Conservation (phyloP, 306 rosid genomes). For the Prinsepia uniflora region DNA sequence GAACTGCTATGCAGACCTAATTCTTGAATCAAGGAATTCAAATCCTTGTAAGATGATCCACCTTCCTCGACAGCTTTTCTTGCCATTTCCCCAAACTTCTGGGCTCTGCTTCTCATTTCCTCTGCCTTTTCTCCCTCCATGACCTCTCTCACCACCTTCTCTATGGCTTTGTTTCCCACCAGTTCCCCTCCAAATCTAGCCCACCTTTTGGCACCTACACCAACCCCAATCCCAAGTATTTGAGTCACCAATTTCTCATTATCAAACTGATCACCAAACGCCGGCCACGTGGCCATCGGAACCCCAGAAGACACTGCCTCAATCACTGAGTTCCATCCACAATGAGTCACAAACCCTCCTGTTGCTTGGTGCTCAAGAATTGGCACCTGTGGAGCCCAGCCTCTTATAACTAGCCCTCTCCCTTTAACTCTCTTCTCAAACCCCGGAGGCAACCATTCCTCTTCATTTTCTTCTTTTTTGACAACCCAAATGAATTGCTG, state of each 20-base stretch:
- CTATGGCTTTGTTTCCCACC: constrained; percentile 10
- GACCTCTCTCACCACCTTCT: constrained; percentile 4
- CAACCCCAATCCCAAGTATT: constrained; percentile 29
- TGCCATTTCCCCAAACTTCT: constrained; percentile 13
- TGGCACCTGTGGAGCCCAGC: constrained; percentile 39
- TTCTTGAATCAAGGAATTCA: constrained; percentile 17
- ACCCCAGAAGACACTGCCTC: constrained; percentile 34
- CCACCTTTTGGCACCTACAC: constrained; percentile 5
- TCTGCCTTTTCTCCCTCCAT: constrained; percentile 21
- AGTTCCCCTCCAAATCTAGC: background rate
- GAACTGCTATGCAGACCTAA: background rate
- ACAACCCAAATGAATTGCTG: constrained; percentile 49
- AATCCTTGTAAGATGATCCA: constrained; percentile 20
- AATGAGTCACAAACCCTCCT: constrained; percentile 38
- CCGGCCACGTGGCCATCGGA: constrained; percentile 42
- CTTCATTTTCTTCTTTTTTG: constrained; percentile 8
- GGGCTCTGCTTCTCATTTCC: constrained; percentile 23
- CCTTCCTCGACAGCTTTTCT: constrained; percentile 18
- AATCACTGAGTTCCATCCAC: constrained; percentile 42
- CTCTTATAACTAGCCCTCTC: constrained; percentile 25
- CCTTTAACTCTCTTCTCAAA: constrained; percentile 30
- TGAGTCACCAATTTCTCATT: constrained; percentile 37
- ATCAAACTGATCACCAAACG: constrained; percentile 27
- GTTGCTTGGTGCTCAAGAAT: constrained; percentile 34
- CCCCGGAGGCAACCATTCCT: background rate